phyloP scores from a whole-genome alignment of 441 rosid species.

The Brassica hybrid region DNA sequence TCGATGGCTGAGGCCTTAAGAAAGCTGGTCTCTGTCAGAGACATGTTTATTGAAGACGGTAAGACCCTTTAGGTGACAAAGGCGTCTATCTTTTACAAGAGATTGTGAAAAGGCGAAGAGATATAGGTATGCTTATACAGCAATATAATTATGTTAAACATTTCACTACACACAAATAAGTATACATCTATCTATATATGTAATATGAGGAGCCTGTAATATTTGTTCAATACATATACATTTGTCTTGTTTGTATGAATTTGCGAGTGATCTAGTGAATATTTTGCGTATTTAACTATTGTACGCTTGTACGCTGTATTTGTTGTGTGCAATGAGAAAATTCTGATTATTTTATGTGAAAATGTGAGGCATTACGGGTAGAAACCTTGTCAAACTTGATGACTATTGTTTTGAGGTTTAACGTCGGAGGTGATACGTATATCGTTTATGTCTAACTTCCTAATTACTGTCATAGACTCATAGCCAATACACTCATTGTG shows the following conservation, averaged over 20 bases:
- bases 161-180: background rate
- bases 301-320: too few species aligned
- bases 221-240: background rate
- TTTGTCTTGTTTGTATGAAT: slow-evolving; percentile 3
- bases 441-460: background rate
- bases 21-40: slow-evolving; percentile 23
- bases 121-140: background rate
- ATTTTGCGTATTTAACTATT: background rate
- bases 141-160: background rate
- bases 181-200: background rate
- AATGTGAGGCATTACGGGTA: background rate
- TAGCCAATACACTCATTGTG: background rate
- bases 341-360: background rate
- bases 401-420: background rate
- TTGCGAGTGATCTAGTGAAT: background rate
- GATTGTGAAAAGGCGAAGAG: too few species aligned
- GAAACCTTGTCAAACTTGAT: background rate
- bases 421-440: background rate
- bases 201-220: background rate
- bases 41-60: background rate
- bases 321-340: too few species aligned
- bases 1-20: slow-evolving; percentile 25
- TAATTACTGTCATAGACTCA: background rate
- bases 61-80: background rate
- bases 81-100: background rate